A percentile compares a stretch with the other conserved stretches of the same genome.
These are phyloP conservation scores for Fusarium coffeatum DNA, from an alignment of 2,329 filamentous ascomycete species.

Conservation along the genomic window DNA sequence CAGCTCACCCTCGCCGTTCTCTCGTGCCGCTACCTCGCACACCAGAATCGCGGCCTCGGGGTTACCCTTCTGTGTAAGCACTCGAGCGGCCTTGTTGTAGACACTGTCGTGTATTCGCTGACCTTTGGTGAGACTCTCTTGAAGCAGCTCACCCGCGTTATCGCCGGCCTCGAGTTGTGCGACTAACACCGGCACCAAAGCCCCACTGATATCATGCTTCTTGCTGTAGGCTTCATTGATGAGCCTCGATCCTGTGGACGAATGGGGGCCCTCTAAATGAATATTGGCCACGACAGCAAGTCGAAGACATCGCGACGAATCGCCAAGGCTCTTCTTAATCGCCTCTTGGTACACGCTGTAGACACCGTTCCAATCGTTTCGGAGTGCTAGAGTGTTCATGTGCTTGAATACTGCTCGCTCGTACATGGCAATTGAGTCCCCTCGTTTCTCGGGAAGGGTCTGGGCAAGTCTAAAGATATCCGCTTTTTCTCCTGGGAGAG, in stretches of 20 bases:
- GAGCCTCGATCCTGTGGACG: constrained; percentile 52
- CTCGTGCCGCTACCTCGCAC: constrained; percentile 52
- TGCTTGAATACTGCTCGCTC: constrained; percentile 41
- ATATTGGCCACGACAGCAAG: constrained; percentile 60
- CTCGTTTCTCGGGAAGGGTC: constrained; percentile 29
- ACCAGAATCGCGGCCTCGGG: constrained; percentile 48
- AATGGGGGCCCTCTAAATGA: constrained; percentile 46
- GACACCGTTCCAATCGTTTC: constrained; percentile 49
- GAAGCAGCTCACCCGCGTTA: constrained; percentile 44
- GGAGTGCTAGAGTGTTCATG: constrained; percentile 56
- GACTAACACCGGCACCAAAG: constrained; percentile 55
- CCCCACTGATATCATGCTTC: constrained; percentile 57
- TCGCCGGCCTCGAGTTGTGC: constrained; percentile 53
- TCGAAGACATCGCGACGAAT: constrained; percentile 58
- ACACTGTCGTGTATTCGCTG: constrained; percentile 51
- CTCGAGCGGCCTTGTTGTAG: constrained; percentile 52
- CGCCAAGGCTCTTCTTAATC: constrained; percentile 46
- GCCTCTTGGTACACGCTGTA: constrained; percentile 53
- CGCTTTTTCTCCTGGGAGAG: constrained; percentile 29
- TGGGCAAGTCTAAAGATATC: constrained; percentile 20
- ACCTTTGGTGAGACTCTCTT: constrained; percentile 45
- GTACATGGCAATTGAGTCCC: constrained; percentile 38
- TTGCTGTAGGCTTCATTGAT: constrained; percentile 54
- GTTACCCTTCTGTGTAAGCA: constrained; percentile 47
- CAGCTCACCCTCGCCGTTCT: constrained; percentile 53